Conservation (phyloP, 2,329 filamentous ascomycete species). For the Phialocephala sp. region DNA sequence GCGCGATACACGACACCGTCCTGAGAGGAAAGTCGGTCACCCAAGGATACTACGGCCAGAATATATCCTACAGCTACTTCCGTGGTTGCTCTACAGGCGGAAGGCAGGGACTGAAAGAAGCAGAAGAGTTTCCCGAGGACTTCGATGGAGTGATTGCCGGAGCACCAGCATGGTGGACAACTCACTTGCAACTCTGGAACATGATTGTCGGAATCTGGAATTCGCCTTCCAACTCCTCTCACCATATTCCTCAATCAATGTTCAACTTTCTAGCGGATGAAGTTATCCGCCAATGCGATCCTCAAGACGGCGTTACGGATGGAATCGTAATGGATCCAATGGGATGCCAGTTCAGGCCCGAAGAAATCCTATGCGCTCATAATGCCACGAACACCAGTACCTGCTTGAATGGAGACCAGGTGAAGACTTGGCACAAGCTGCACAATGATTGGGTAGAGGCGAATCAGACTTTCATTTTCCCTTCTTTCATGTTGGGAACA, state of each 20-base stretch:
- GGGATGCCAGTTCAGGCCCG: constrained; percentile 42
- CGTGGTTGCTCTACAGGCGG: constrained; percentile 49
- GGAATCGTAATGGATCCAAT: constrained; percentile 46
- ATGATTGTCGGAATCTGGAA: too few species aligned
- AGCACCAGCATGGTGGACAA: constrained; percentile 41
- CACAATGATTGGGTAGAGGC: constrained; percentile 26
- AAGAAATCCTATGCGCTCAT: constrained; percentile 17
- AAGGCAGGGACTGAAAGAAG: constrained; percentile 47
- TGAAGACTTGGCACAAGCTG: constrained; percentile 30
- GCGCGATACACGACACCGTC: constrained; percentile 22
- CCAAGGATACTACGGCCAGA: constrained; percentile 41
- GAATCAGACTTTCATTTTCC: constrained; percentile 27
- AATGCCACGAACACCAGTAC: background rate
- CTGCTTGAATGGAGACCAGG: constrained; percentile 30
- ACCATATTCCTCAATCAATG: constrained; percentile 21
- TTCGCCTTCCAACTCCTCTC: background rate
- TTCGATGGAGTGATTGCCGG: constrained; percentile 50
- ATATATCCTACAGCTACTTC: constrained; percentile 45
- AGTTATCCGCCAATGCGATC: constrained; percentile 45
- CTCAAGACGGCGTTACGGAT: constrained; percentile 43
- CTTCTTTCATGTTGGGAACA: constrained; percentile 52
- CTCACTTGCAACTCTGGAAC: too few species aligned
- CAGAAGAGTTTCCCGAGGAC: constrained; percentile 46
- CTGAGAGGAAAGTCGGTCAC: constrained; percentile 33
- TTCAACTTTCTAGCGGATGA: constrained; percentile 15